Evolutionary conservation across 73 alveolate genomes (phyloP).

Genomic region (Tetrahymena malaccensis): DNA sequence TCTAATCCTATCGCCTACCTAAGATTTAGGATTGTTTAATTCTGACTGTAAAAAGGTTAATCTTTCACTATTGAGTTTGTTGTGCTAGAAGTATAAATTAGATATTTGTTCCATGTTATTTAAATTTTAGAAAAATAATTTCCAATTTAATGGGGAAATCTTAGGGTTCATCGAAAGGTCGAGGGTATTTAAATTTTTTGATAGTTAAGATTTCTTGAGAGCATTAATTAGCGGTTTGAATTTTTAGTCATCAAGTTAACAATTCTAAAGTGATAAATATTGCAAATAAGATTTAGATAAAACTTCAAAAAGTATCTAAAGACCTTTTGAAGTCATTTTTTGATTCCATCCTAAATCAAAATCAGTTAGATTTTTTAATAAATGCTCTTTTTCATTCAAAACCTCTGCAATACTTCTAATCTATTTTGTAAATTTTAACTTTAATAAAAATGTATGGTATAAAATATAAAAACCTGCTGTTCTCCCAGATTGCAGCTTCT

Average conservation of each 20-base stretch:
- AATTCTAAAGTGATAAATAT: not conserved
- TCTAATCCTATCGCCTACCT: not conserved
- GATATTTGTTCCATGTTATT: not conserved
- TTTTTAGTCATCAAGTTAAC: not conserved
- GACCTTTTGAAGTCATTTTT: not conserved
- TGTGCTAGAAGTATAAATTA: not conserved
- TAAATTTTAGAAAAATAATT: not conserved
- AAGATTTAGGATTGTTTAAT: not conserved
- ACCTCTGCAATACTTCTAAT: not conserved
- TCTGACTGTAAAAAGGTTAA: not conserved
- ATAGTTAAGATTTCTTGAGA: not conserved
- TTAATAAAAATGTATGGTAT: not conserved
- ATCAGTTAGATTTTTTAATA: not conserved
- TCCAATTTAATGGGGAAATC: not conserved
- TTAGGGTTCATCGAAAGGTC: not conserved
- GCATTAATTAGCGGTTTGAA: not conserved
- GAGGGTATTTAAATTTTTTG: not conserved
- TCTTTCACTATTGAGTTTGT: not conserved
- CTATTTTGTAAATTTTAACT: not conserved
- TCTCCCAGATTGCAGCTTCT: not conserved
- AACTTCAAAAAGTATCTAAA: not conserved
- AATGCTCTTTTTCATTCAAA: not conserved
- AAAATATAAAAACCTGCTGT: not conserved
- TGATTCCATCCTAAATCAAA: not conserved
- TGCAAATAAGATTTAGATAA: not conserved